Conservation (phyloP, 257 asterid genomes). For the Solanum medicagineum region DNA sequence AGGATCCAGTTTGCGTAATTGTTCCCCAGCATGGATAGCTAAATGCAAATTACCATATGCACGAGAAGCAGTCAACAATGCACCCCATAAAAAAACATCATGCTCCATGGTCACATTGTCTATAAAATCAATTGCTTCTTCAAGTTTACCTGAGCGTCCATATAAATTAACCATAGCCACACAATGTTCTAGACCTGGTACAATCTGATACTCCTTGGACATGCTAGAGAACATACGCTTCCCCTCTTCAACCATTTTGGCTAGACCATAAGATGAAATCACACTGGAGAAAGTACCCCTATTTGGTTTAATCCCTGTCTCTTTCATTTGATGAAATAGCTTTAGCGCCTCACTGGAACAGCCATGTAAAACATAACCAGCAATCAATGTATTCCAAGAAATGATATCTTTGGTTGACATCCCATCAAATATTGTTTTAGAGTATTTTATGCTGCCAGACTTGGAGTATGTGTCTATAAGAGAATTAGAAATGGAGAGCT, state of each 20-base stretch:
- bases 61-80: constrained; percentile 56
- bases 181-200: constrained; percentile 52
- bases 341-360: constrained; percentile 28
- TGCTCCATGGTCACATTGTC: constrained; percentile 30
- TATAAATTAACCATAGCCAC: constrained; percentile 54
- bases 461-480: constrained; percentile 57
- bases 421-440: constrained; percentile 38
- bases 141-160: constrained; percentile 68
- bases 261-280: constrained; percentile 58
- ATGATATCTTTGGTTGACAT: constrained; percentile 48
- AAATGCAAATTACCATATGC: constrained; percentile 41
- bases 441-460: constrained; percentile 44
- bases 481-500: constrained; percentile 54
- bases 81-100: constrained; percentile 44
- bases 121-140: constrained; percentile 51
- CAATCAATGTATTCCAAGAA: constrained; percentile 70
- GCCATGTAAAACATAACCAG: constrained; percentile 57
- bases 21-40: constrained; percentile 60
- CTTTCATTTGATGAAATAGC: constrained; percentile 51
- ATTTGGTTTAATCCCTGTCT: constrained; percentile 32
- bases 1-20: constrained; percentile 56
- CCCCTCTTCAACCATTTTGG: constrained; percentile 54
- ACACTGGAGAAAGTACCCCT: constrained; percentile 59
- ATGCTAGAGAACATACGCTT: constrained; percentile 25
- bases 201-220: constrained; percentile 32